Conservation (phyloP, 371 early-diverging fungal species). For the Mortierella sp. region DNA sequence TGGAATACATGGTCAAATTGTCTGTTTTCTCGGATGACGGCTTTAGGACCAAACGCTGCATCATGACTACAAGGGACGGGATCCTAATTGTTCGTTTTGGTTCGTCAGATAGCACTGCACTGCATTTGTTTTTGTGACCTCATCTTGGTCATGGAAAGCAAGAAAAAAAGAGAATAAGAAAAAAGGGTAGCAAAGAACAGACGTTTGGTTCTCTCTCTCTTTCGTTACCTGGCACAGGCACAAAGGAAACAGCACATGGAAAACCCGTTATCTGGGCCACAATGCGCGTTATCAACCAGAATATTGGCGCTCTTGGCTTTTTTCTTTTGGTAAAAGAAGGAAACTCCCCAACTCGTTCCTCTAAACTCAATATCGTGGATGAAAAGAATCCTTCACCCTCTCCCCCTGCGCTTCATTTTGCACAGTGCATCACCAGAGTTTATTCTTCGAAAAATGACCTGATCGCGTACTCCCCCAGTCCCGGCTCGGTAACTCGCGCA, state of each 20-base stretch:
- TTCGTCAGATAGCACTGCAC: too few relatives aligned
- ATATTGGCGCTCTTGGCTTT: not conserved
- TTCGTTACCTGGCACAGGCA: not conserved
- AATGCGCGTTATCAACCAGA: not conserved
- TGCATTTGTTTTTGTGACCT: not conserved
- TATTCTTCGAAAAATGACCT: not conserved
- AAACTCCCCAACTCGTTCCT: too few relatives aligned
- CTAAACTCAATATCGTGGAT: too few relatives aligned
- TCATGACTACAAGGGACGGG: not conserved
- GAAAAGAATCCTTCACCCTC: too few relatives aligned
- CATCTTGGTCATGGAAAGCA: not conserved
- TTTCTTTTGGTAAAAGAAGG: not conserved
- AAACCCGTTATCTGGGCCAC: not conserved
- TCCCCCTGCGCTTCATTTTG: conserved; percentile 2
- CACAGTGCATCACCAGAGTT: not conserved
- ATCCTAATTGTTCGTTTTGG: not conserved
- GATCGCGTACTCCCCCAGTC: not conserved
- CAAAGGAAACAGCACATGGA: not conserved
- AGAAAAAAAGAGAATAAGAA: too few relatives aligned
- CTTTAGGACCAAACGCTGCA: not conserved
- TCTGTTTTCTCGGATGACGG: not conserved
- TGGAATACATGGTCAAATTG: not conserved
- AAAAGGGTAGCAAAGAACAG: too few relatives aligned
- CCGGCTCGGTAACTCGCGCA: conserved; percentile 7
- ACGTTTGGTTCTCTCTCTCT: too few relatives aligned